Evolutionary conservation across 371 early-diverging fungal species (phyloP).

Genomic region (Syncephalastrum racemosum): DNA sequence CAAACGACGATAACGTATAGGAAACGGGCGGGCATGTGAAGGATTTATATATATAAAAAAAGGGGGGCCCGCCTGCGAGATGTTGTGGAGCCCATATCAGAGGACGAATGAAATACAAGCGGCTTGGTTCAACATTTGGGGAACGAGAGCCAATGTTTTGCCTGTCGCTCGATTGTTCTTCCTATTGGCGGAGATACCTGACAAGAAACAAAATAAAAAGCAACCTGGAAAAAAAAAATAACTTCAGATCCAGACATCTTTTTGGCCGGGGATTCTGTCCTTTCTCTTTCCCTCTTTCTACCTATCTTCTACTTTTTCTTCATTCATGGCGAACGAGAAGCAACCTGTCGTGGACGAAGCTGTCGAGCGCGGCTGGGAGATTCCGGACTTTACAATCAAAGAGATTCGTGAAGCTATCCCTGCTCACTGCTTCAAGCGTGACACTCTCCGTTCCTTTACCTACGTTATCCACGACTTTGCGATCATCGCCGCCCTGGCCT

Average conservation of each 20-base stretch:
- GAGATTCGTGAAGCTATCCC: slow-evolving; percentile 85
- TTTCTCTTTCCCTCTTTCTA: slow-evolving; percentile 11
- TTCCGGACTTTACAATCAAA: slow-evolving; percentile 79
- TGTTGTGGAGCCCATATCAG: no score
- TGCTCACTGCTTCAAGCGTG: slow-evolving; percentile 80
- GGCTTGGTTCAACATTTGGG: slow-evolving; percentile 3
- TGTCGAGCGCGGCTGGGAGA: slow-evolving; percentile 53
- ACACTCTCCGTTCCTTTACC: slow-evolving; percentile 65
- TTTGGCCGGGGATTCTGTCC: background rate
- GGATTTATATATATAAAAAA: no score
- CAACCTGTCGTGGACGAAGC: slow-evolving; percentile 21
- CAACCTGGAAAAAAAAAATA: slow-evolving; percentile 5
- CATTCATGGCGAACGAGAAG: slow-evolving; percentile 11
- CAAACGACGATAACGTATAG: slow-evolving; percentile 12
- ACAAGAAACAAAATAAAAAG: slow-evolving; percentile 7
- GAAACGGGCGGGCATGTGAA: slow-evolving; percentile 12
- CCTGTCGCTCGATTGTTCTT: no score
- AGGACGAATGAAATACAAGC: no score
- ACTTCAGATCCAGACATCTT: slow-evolving; percentile 1
- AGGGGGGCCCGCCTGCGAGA: no score
- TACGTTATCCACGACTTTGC: slow-evolving; percentile 73
- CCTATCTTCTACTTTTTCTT: slow-evolving; percentile 4
- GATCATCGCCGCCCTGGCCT: slow-evolving; percentile 57
- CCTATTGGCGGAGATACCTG: no score
- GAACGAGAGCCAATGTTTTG: slow-evolving; percentile 1